These are phyloP conservation scores for Aspergillus sclerotioniger DNA, from an alignment of 495 filamentous ascomycete genomes.

Conservation along the genomic window DNA sequence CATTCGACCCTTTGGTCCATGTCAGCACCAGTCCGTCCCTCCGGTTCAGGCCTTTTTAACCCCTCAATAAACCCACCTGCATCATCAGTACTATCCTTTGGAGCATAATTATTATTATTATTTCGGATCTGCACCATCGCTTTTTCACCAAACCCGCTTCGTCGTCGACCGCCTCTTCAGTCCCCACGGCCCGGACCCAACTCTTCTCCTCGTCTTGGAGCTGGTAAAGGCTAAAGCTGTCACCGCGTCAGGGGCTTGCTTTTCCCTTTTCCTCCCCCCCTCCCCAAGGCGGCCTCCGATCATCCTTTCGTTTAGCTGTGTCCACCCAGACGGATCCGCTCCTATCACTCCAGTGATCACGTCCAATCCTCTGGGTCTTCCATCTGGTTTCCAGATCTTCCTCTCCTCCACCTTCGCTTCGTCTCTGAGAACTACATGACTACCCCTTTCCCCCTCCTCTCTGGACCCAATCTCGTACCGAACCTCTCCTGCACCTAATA, in stretches of 20 bases:
- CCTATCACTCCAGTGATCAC: conserved; percentile 39
- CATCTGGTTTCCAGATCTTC: conserved; percentile 36
- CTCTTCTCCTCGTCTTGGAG: conserved; percentile 11
- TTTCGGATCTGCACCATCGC: conserved; percentile 21
- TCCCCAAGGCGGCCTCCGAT: conserved; percentile 29
- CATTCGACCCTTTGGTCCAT: conserved; percentile 6
- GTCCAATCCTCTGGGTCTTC: conserved; percentile 39
- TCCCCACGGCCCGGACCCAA: conserved; percentile 42
- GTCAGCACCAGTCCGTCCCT: conserved; percentile 16
- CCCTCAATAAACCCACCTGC: conserved; percentile 24
- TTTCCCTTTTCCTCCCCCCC: conserved; percentile 11
- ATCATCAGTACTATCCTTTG: conserved; percentile 10
- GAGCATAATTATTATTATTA: conserved; percentile 15
- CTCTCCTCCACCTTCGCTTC: conserved; percentile 27
- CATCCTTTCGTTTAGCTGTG: conserved; percentile 30
- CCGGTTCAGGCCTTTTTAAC: conserved; percentile 14
- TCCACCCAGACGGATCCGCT: conserved; percentile 39
- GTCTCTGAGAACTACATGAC: conserved; percentile 28
- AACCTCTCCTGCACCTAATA: conserved; percentile 4
- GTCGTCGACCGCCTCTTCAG: conserved; percentile 29
- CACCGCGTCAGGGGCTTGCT: conserved; percentile 44
- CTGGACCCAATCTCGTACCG: conserved; percentile 8
- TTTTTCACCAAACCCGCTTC: conserved; percentile 19
- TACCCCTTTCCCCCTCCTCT: conserved; percentile 26
- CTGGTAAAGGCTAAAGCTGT: conserved; percentile 31